Percentiles rank a stretch among this genome's conserved stretches.
phyloP scores from a whole-genome alignment of 202 grass and related monocot species.

The Hordeum pubiflorum region DNA sequence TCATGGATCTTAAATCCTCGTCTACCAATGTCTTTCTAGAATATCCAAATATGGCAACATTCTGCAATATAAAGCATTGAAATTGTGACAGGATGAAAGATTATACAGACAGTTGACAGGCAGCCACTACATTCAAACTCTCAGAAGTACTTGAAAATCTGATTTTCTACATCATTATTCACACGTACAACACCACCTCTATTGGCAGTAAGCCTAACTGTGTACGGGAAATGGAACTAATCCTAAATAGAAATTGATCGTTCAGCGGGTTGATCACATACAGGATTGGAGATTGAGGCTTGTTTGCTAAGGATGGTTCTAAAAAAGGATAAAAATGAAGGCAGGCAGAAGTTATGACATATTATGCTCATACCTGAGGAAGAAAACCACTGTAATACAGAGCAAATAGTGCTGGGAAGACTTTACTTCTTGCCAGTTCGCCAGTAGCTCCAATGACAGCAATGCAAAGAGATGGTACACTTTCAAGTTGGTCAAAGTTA shows the following conservation, averaged over 20 bases:
- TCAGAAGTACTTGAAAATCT: neutral
- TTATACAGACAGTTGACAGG: neutral
- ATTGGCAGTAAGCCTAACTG: neutral
- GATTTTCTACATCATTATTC: neutral
- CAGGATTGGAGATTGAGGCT: neutral
- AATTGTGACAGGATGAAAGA: neutral
- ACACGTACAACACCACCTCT: neutral
- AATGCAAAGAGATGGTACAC: slow-evolving; percentile 61
- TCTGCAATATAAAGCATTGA: slow-evolving; percentile 43
- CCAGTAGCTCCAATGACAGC: slow-evolving; percentile 90
- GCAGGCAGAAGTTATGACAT: neutral
- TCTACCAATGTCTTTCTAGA: slow-evolving; percentile 73
- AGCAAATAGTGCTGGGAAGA: slow-evolving; percentile 87
- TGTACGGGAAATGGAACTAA: neutral
- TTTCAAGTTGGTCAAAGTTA: slow-evolving; percentile 12
- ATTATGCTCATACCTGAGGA: slow-evolving; percentile 51
- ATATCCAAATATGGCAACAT: slow-evolving; percentile 94
- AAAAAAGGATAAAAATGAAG: neutral
- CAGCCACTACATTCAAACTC: neutral
- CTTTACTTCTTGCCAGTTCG: slow-evolving; percentile 79
- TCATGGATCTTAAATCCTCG: slow-evolving; percentile 69
- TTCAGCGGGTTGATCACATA: neutral
- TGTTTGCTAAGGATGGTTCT: neutral
- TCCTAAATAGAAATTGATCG: neutral
- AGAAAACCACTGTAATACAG: slow-evolving; percentile 86